These are phyloP conservation scores for Emericellopsis cladophorae DNA, from an alignment of 2,329 filamentous ascomycete species.

Conservation along the genomic window DNA sequence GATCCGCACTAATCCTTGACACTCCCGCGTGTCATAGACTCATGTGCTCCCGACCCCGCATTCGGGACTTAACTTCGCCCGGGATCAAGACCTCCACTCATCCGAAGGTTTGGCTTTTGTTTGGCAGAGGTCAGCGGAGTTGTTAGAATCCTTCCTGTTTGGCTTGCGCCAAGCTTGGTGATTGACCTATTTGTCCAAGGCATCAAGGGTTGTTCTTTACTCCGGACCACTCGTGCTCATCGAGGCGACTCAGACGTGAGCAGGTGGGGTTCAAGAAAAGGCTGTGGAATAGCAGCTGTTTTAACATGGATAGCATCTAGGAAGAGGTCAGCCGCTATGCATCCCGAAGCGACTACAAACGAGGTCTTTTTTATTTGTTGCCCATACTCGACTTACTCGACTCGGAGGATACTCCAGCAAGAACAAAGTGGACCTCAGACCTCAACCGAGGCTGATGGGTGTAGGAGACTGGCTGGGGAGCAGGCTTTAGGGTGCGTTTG, in stretches of 20 bases:
- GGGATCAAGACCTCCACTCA: too few relatives aligned
- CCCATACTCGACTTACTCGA: constrained; percentile 8
- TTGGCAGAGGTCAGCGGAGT: too few relatives aligned
- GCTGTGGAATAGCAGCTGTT: constrained; percentile 15
- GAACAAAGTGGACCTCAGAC: constrained; percentile 14
- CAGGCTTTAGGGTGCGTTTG: constrained; percentile 12
- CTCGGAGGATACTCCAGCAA: constrained; percentile 13
- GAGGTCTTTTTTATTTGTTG: too few relatives aligned
- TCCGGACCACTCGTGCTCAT: not conserved
- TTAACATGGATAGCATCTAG: constrained; percentile 14
- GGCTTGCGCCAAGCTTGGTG: too few relatives aligned
- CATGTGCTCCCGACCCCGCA: too few relatives aligned
- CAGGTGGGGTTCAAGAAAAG: constrained; percentile 18
- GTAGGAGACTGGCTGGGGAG: constrained; percentile 8
- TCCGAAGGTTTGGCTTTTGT: too few relatives aligned
- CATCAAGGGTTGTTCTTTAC: too few relatives aligned
- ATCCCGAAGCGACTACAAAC: not conserved
- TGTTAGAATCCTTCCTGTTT: too few relatives aligned
- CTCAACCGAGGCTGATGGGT: constrained; percentile 11
- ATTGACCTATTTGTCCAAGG: too few relatives aligned
- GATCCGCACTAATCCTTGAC: too few relatives aligned
- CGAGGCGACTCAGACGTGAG: not conserved
- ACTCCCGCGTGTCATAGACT: too few relatives aligned
- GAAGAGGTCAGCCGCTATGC: not conserved
- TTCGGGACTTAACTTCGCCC: too few relatives aligned